Percentiles rank a stretch among this genome's conserved stretches.
Evolutionary conservation across 2,329 filamentous ascomycete genomes (phyloP).

Genomic region (Xylaria digitata): DNA sequence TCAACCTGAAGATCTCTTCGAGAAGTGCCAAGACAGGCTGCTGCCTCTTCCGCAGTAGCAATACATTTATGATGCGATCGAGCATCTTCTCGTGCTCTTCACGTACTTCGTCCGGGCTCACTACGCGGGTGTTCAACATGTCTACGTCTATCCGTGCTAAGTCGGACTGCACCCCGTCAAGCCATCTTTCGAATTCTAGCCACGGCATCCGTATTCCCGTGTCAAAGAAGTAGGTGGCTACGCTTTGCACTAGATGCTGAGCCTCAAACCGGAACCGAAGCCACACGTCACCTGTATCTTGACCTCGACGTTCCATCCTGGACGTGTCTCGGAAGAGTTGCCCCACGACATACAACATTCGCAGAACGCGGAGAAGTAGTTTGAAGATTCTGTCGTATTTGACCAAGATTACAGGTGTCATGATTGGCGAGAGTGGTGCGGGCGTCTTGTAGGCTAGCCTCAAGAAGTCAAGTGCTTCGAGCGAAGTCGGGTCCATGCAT

Average conservation of each 20-base stretch:
- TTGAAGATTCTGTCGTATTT: slow-evolving; percentile 91
- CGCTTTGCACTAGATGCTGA: slow-evolving; percentile 78
- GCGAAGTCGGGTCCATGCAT: slow-evolving; percentile 83
- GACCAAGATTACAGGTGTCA: slow-evolving; percentile 75
- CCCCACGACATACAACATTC: slow-evolving; percentile 81
- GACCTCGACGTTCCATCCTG: slow-evolving; percentile 51
- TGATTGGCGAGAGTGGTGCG: slow-evolving; percentile 74
- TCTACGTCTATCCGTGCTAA: slow-evolving; percentile 59
- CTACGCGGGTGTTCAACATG: slow-evolving; percentile 46
- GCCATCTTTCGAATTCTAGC: slow-evolving; percentile 73
- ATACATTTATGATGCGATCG: slow-evolving; percentile 77
- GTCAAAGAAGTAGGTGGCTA: slow-evolving; percentile 84
- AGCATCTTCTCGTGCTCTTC: slow-evolving; percentile 78
- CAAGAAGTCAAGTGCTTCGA: slow-evolving; percentile 94
- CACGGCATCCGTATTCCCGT: slow-evolving; percentile 79
- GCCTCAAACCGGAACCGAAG: slow-evolving; percentile 79
- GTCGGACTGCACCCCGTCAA: slow-evolving; percentile 71
- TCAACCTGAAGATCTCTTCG: slow-evolving; percentile 78
- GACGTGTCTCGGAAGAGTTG: slow-evolving; percentile 71
- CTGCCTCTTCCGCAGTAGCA: slow-evolving; percentile 81
- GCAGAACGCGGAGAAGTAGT: slow-evolving; percentile 77
- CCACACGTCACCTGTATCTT: slow-evolving; percentile 54
- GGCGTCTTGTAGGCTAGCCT: slow-evolving; percentile 86
- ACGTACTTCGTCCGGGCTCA: slow-evolving; percentile 74
- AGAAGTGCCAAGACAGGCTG: slow-evolving; percentile 77